phyloP scores from a whole-genome alignment of 495 filamentous ascomycete genomes.

The Trichoderma orchidacearum region DNA sequence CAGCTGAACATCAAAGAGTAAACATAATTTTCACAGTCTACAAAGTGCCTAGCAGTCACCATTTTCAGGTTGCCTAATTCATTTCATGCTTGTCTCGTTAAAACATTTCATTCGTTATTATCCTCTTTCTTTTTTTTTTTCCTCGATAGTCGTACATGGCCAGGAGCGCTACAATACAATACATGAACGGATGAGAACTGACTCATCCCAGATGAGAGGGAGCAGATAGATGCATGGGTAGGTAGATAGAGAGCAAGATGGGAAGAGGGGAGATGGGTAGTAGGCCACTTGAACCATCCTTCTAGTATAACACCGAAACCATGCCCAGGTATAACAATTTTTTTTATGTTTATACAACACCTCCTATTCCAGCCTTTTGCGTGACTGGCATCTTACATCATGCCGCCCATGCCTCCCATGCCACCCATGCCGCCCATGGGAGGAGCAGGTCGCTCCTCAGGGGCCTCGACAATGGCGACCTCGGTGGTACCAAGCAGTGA shows the following conservation, averaged over 20 bases:
- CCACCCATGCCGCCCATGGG: constrained; percentile 48
- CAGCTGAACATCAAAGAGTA: not conserved
- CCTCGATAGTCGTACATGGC: not conserved
- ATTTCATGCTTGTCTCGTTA: not conserved
- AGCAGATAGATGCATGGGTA: not conserved
- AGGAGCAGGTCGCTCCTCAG: constrained; percentile 64
- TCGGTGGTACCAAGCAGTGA: constrained; percentile 96
- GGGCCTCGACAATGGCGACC: constrained; percentile 90
- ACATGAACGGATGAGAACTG: not conserved
- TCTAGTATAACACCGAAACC: constrained; percentile 16
- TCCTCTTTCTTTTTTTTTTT: not conserved
- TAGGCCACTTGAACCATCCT: not conserved
- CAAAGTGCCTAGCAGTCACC: not conserved
- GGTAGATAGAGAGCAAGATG: not conserved
- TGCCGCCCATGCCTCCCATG: constrained; percentile 45
- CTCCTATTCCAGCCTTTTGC: constrained; percentile 10
- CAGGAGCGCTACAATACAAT: constrained; percentile 1
- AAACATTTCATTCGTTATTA: constrained; percentile 1
- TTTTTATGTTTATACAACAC: not conserved
- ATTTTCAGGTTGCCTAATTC: not conserved
- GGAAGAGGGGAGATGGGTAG: not conserved
- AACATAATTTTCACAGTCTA: not conserved
- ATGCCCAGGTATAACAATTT: constrained; percentile 3
- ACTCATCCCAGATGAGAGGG: not conserved
- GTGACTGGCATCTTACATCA: constrained; percentile 27